Evolutionary conservation across 2,329 filamentous ascomycete genomes (phyloP), one percentile per base, ranked within the genome.

Genomic region (Fusarium pininemorale): DNA sequence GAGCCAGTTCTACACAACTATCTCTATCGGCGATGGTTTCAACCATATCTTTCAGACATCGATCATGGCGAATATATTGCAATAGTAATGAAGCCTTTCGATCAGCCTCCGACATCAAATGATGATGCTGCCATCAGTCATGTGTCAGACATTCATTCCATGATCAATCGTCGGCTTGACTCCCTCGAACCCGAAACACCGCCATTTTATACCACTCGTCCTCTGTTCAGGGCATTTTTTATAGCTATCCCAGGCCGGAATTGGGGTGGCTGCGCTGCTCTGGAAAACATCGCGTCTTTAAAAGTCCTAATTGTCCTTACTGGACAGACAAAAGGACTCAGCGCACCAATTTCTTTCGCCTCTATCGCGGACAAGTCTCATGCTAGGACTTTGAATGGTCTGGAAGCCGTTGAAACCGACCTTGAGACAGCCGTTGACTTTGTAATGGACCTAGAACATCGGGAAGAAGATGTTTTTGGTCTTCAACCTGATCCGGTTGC

Each of bases 11-110:
- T 69, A 11, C 55, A 57, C 9, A 69, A 56, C 15, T 61, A 56
- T 28, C 35, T 61, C 16, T 66, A 66, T 30, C 48, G 55, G 9
- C 48, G 8, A 28, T 69, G 62, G 61, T 66, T 69, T 47, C 55
- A 42, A 22, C 47, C 37, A 13, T 69, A 61, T n/a, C 41, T 55
- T n/a, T 38, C 54, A 14, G 28, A 69, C 15, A 69, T 69, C 8
- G 12, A 20, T 37, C 44, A 30, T 48, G 56, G 32, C 38, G 24
- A 61, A 39, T 61, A 32, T 28, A 16, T 69, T 5, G 50, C 59
- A 11, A 54, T 58, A 11, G 9, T 63, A 13, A 24, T 54, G n/a
- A 7, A 22, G 22, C 12, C n/a, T 15, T 13, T 6, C 20, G 38
- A 35, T 24, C 48, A 47, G 18, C 54, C 54, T 6, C 18, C n/a